phyloP scores from a whole-genome alignment of 345 rosid species.

The Trapa bicornis region DNA sequence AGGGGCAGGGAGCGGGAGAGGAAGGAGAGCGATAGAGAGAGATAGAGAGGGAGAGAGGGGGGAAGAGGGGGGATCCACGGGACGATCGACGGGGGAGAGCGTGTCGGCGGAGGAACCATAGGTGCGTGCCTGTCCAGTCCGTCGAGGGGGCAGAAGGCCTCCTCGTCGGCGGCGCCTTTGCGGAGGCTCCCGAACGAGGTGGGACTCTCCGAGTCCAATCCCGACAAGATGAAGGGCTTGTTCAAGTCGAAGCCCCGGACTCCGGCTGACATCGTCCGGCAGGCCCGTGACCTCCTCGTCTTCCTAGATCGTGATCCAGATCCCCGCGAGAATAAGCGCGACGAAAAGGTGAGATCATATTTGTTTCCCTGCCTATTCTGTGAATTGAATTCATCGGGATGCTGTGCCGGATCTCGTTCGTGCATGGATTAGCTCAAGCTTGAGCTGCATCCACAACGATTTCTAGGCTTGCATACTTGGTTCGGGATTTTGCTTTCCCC shows the following conservation, averaged over 20 bases:
- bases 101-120: background rate
- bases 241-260: conserved; percentile 41
- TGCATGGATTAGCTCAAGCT: background rate
- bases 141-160: conserved; percentile 3
- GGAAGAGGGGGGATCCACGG: background rate
- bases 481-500: background rate
- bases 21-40: too few relatives aligned
- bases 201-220: background rate
- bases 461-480: background rate
- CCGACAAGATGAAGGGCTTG: conserved; percentile 29
- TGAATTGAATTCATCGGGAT: background rate
- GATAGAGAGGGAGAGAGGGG: background rate
- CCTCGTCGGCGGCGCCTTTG: conserved; percentile 1
- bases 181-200: conserved; percentile 6
- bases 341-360: conserved; percentile 29
- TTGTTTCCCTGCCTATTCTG: background rate
- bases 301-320: conserved; percentile 16
- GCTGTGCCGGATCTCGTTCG: background rate
- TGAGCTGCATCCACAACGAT: too few relatives aligned
- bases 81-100: background rate
- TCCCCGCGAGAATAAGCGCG: conserved; percentile 27
- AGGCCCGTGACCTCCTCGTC: conserved; percentile 36
- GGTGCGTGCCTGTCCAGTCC: conserved; percentile 5
- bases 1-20: too few relatives aligned
- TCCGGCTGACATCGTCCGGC: conserved; percentile 32